Evolutionary conservation across 768 basidiomycete genomes (phyloP), one percentile per base, ranked within the genome.

Genomic region (Daedaleopsis sinensis): DNA sequence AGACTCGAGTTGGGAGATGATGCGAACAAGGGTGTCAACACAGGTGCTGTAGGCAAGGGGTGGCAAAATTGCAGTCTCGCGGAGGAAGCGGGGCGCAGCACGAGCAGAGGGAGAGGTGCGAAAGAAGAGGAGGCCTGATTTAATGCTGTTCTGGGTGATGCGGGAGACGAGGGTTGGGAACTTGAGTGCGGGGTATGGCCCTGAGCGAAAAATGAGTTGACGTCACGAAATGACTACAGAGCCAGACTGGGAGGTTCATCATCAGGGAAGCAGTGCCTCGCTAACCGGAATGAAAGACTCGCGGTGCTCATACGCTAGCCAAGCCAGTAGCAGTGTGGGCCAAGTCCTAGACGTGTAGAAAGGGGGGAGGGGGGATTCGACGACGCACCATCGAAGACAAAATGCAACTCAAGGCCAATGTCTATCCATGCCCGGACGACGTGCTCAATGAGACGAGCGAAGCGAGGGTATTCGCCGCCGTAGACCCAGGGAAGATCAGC

Each of bases 341-440:
- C 46, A 21, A 54, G 53, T 27, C n/a, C n/a, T n/a, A n/a, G n/a
- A 35, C 42, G 7, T 32, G 7, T 3, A 43, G 42, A 43, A 15
- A 47, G 19, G 32, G 24, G 37, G 35, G 48, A 13, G 7, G 21
- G 43, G 48, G 36, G 13, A 6, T 12, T 44, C 1, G 44, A 32
- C 23, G 43, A 76, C 82, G 58, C 64, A 93, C 93, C 93, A 70
- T 94, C 93, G 66, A 94, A 94, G 7, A 94, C 92, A 66, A 94
- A 90, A 67, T 84, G 79, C 7, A 91, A 74, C 54, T 77, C 76
- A 42, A 93, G 71, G 21, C 90, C 89, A 11, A 91, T 77, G 24
- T 77, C 74, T 48, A 88, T 79, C 93, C 91, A 93, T 13, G 88
- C 85, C 60, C 80, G 71, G 13, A 90, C 84, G 16, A 87, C 81